phyloP scores from a whole-genome alignment of 2,329 filamentous ascomycete genomes.

The Colletotrichum orbiculare region DNA sequence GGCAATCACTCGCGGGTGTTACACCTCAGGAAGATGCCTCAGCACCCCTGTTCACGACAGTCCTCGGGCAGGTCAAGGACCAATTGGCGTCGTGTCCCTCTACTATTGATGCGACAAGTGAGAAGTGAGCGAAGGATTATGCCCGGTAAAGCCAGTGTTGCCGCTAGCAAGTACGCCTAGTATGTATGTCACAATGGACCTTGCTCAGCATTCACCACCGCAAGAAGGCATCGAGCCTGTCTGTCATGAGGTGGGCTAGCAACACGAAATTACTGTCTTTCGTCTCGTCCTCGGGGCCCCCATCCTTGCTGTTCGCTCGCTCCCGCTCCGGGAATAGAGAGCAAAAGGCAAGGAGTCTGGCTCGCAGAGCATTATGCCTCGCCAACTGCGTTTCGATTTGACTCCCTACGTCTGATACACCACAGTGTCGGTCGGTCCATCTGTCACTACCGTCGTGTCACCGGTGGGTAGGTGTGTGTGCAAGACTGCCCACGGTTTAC shows the following conservation, averaged over 20 bases:
- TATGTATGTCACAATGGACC: too few species aligned
- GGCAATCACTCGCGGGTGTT: too few species aligned
- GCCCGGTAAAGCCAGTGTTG: too few species aligned
- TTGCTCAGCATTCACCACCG: too few species aligned
- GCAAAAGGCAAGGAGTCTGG: neutral
- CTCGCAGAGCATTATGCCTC: neutral
- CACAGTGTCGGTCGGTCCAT: slow-evolving; percentile 26
- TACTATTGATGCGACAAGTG: too few species aligned
- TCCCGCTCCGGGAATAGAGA: slow-evolving; percentile 3
- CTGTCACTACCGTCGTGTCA: slow-evolving; percentile 30
- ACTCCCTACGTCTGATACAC: slow-evolving; percentile 24
- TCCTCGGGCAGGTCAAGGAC: too few species aligned
- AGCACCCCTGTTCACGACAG: too few species aligned
- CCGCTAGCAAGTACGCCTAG: too few species aligned
- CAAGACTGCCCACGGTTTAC: neutral
- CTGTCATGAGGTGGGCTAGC: neutral
- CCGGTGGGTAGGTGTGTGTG: slow-evolving; percentile 7
- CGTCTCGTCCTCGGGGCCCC: slow-evolving; percentile 3
- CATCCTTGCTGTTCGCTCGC: slow-evolving; percentile 14
- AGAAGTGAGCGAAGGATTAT: too few species aligned
- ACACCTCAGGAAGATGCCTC: too few species aligned
- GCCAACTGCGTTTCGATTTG: neutral
- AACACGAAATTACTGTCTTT: neutral
- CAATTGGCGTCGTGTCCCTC: too few species aligned
- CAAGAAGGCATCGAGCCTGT: too few species aligned